Evolutionary conservation across 176 grass and related monocot species (phyloP).

Genomic region (Ensete glaucum): DNA sequence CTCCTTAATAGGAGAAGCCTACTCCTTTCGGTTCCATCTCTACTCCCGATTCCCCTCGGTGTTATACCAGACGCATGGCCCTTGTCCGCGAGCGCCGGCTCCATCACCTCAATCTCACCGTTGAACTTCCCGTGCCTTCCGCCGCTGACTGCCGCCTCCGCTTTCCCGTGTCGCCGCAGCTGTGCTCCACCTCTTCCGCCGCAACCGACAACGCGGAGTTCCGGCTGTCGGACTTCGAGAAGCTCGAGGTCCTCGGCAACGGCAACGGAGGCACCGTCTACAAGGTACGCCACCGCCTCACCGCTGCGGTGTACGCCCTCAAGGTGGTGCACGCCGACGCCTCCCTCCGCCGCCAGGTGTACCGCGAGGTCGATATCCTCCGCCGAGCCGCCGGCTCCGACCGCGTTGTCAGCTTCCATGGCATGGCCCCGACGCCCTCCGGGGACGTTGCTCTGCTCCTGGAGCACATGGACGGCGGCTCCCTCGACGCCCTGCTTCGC

Average conservation of each 20-base stretch:
- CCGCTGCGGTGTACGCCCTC: constrained; percentile 19
- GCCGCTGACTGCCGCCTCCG: neutral
- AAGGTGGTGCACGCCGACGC: constrained; percentile 40
- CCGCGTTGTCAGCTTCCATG: constrained; percentile 57
- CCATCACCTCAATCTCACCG: constrained; percentile 8
- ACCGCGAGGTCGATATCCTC: constrained; percentile 69
- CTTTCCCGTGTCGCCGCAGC: constrained; percentile 22
- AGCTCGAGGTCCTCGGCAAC: constrained; percentile 59
- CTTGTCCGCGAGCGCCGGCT: constrained; percentile 7
- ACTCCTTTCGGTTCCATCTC: neutral
- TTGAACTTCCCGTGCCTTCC: neutral
- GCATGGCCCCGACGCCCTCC: constrained; percentile 19
- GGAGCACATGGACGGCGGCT: constrained; percentile 53
- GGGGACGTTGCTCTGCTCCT: constrained; percentile 40
- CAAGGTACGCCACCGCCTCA: constrained; percentile 49
- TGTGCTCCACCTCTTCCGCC: constrained; percentile 10
- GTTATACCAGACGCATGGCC: neutral
- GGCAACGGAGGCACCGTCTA: constrained; percentile 80
- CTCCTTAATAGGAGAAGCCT: too few relatives aligned
- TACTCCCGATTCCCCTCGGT: neutral
- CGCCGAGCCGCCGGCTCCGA: constrained; percentile 36
- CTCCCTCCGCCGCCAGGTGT: constrained; percentile 21
- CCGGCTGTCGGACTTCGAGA: constrained; percentile 57
- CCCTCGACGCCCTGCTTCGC: constrained; percentile 47
- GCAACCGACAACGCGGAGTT: constrained; percentile 19